Base-by-base conservation (phyloP, 768 basidiomycete species). In the Tylopilus vinaceipallidus region DNA sequence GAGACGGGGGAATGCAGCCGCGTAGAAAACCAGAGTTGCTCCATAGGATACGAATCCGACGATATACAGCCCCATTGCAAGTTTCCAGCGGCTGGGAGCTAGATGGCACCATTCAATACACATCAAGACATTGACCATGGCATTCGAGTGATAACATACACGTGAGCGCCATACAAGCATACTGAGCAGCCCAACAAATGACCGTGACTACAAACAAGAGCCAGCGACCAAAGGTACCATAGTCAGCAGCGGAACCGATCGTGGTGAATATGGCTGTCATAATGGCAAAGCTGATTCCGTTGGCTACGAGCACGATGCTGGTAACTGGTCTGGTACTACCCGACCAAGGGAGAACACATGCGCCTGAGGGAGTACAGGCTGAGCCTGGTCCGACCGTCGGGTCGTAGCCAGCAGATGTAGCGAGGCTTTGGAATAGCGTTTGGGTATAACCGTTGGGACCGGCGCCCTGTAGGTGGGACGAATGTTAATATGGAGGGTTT, bases 251-350 rank as follows among this genome's bases (percentile, higher is more conserved):
- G 9, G 71, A 71, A 11, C 84, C 82, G 35, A 92, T 81, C 0
- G 87, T 89, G 2, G 89, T 92, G 69, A 92, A 90, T 40, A 91
- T 80, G 27, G 77, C 53, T 0, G 90, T 90, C 88, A 91, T 90
- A 14, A 88, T 71, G 11, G 85, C 86, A 53, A 91, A 92, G 60
- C 82, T 82, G 45, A 84, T 70, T 1, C 89, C 88, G 40, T 87
- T 91, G 0, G 88, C 78, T 17, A 91, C 71, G 13, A 92, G 72
- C 16, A 91, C 83, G 23, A 91, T 70, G 37, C 88, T 88, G 12
- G 84, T 79, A 30, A 93, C 82, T 3, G 84, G 67, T 64, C 86
- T 90, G 3, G 84, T 84, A 3, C 88, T 84, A 16, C 76, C 73
- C 7, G 72, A 78, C 90, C 89, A 91, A 0, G 86, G 87, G 34